These are phyloP conservation scores for Onygena corvina DNA, from an alignment of 2,329 filamentous ascomycete genomes.

Conservation along the genomic window DNA sequence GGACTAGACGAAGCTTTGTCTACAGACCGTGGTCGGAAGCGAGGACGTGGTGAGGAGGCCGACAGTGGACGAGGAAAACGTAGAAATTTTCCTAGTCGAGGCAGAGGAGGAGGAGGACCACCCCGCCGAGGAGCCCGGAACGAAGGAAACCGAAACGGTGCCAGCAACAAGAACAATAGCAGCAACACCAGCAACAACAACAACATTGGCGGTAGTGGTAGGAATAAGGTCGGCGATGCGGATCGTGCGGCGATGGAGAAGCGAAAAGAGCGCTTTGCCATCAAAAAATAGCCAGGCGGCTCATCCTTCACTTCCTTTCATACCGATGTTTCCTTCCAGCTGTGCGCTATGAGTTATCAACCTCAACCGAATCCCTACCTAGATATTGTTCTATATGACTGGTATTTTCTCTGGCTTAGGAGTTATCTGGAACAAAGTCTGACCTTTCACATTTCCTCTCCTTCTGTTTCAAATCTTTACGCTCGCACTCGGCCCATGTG, in stretches of 20 bases:
- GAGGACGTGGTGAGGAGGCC: constrained; percentile 29
- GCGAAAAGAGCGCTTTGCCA: constrained; percentile 37
- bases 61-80: constrained; percentile 31
- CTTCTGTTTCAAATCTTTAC: no score
- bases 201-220: constrained; percentile 1
- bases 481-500: neutral
- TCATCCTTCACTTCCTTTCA: neutral
- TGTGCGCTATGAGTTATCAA: neutral
- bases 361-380: neutral
- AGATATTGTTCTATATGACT: neutral
- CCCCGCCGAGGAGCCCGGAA: constrained; percentile 14
- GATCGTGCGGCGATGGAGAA: constrained; percentile 36
- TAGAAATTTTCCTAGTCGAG: constrained; percentile 24
- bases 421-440: constrained; percentile 2
- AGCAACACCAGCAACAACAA: neutral
- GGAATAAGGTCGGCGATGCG: constrained; percentile 26
- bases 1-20: constrained; percentile 37
- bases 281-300: neutral
- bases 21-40: constrained; percentile 31
- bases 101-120: constrained; percentile 15
- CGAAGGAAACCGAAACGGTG: constrained; percentile 19
- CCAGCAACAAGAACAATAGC: neutral
- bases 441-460: constrained; percentile 3
- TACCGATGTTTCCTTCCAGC: neutral
- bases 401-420: constrained; percentile 1